phyloP scores from a whole-genome alignment of 192 early-diverging fungal genomes.

The Mortierella antarctica region DNA sequence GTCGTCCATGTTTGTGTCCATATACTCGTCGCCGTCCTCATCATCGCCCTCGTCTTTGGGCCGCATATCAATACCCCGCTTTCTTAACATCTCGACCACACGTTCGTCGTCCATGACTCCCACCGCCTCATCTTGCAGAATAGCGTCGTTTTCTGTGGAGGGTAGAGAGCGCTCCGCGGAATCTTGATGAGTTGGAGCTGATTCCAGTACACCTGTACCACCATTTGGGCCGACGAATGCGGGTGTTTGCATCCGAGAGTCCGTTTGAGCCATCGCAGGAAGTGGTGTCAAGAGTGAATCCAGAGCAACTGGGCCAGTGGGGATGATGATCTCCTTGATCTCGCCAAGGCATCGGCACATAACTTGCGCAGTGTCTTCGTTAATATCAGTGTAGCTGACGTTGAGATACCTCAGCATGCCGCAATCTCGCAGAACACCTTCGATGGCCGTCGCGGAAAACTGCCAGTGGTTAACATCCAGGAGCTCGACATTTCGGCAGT shows the following conservation, averaged over 20 bases:
- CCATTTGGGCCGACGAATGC: background rate
- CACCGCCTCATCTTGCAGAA: background rate
- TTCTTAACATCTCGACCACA: conserved; percentile 3
- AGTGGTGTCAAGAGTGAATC: conserved; percentile 3
- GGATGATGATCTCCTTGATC: conserved; percentile 2
- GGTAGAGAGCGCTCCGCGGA: background rate
- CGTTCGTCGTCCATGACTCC: conserved; percentile 15
- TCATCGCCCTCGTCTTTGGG: conserved; percentile 12
- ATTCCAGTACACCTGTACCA: background rate
- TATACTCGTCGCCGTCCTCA: conserved; percentile 9
- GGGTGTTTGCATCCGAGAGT: conserved; percentile 21
- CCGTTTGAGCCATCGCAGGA: background rate
- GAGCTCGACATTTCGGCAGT: conserved; percentile 43
- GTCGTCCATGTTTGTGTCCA: conserved; percentile 29
- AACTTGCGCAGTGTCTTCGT: conserved; percentile 27
- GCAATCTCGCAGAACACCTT: conserved; percentile 35
- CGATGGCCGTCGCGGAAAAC: conserved; percentile 40
- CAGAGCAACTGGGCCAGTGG: background rate
- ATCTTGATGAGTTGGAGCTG: background rate
- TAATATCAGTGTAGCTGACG: conserved; percentile 39
- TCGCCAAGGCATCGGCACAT: conserved; percentile 40
- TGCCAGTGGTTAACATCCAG: conserved; percentile 54
- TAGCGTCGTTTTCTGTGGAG: background rate
- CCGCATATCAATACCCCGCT: conserved; percentile 19
- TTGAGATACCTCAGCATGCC: conserved; percentile 48